Conservation (phyloP, 768 basidiomycete genomes). For the Mycena crocata region DNA sequence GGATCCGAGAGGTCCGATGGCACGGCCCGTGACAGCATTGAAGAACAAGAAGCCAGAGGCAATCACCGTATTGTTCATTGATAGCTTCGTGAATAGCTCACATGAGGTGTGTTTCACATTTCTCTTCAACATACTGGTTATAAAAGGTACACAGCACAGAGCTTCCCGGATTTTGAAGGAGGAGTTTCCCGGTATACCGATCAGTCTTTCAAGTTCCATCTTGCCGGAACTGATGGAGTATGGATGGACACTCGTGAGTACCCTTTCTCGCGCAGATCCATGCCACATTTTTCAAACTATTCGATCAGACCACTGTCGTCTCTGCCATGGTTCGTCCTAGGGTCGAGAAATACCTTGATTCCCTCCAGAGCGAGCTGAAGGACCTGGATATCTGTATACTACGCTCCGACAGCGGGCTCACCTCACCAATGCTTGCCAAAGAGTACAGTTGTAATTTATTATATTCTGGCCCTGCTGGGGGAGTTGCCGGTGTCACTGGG, state of each 20-base stretch:
- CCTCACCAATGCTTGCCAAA: slow-evolving; percentile 38
- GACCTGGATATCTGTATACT: slow-evolving; percentile 39
- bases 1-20: too few species aligned
- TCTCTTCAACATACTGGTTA: background rate
- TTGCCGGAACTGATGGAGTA: slow-evolving; percentile 43
- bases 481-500: slow-evolving; percentile 43
- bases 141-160: slow-evolving; percentile 5
- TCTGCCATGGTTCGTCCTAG: slow-evolving; percentile 44
- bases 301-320: slow-evolving; percentile 38
- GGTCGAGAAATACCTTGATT: slow-evolving; percentile 39
- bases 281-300: background rate
- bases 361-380: slow-evolving; percentile 35
- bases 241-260: slow-evolving; percentile 38
- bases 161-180: slow-evolving; percentile 33
- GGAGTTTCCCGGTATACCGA: slow-evolving; percentile 41
- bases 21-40: too few species aligned
- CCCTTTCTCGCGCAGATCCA: too few species aligned
- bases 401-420: slow-evolving; percentile 42
- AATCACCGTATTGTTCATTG: slow-evolving; percentile 42
- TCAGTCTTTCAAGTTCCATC: slow-evolving; percentile 40
- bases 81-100: slow-evolving; percentile 40
- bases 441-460: slow-evolving; percentile 41
- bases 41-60: slow-evolving; percentile 36
- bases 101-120: slow-evolving; percentile 33
- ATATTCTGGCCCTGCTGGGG: slow-evolving; percentile 44